Conservation (phyloP, 2,329 filamentous ascomycete genomes). For the Pseudocercospora cruenta region DNA sequence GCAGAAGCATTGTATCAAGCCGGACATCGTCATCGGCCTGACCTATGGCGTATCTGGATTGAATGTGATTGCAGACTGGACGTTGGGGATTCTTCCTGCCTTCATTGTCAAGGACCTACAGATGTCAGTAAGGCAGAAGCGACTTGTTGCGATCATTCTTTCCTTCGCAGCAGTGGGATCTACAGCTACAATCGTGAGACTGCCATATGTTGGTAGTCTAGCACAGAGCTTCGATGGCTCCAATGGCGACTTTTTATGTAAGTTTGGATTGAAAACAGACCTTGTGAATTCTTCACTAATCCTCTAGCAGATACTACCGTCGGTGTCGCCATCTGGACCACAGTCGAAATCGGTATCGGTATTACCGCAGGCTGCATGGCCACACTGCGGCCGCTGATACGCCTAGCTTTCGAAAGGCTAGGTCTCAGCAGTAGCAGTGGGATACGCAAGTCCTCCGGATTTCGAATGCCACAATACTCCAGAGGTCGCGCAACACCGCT, state of each 20-base stretch:
- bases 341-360: constrained; percentile 40
- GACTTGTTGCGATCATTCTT: constrained; percentile 44
- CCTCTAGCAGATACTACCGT: constrained; percentile 43
- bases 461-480: constrained; percentile 5
- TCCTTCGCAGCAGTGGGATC: constrained; percentile 54
- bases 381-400: constrained; percentile 54
- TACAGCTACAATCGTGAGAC: constrained; percentile 53
- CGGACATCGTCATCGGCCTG: constrained; percentile 52
- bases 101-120: constrained; percentile 48
- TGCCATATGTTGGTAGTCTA: constrained; percentile 47
- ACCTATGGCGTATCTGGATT: constrained; percentile 39
- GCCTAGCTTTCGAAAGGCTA: constrained; percentile 24
- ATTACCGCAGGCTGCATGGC: constrained; percentile 52
- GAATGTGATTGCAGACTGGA: constrained; percentile 48
- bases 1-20: constrained; percentile 47
- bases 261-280: constrained; percentile 2
- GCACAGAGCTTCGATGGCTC: constrained; percentile 37
- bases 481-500: constrained; percentile 17
- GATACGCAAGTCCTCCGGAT: constrained; percentile 7
- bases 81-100: constrained; percentile 46
- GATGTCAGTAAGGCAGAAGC: constrained; percentile 44
- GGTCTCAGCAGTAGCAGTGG: constrained; percentile 23
- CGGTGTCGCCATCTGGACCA: constrained; percentile 43
- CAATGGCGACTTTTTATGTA: constrained; percentile 49
- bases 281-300: not conserved